Conservation (phyloP, 768 basidiomycete genomes). For the Scleroderma citrinum region DNA sequence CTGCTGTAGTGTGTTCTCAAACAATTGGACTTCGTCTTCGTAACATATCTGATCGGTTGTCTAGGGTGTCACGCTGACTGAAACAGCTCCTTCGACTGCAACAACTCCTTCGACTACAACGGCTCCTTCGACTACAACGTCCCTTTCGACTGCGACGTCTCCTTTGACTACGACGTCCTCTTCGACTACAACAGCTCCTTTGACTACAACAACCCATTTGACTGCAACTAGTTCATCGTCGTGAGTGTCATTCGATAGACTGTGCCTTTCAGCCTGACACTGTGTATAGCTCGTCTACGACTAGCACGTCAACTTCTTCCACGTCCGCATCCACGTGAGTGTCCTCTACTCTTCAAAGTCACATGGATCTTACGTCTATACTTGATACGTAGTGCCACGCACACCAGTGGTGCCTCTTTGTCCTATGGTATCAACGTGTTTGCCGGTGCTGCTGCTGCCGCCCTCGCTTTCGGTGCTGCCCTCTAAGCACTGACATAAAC, state of each 20-base stretch:
- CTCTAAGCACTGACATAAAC: slow-evolving; percentile 5
- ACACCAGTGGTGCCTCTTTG: slow-evolving; percentile 4
- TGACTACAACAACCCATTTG: too few relatives aligned
- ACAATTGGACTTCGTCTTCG: too few relatives aligned
- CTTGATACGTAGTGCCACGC: neutral
- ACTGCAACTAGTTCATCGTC: slow-evolving; percentile 6
- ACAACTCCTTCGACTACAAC: slow-evolving; percentile 12
- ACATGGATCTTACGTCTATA: neutral
- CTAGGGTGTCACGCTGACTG: slow-evolving; percentile 50
- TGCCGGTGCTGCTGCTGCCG: slow-evolving; percentile 6
- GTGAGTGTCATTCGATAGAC: slow-evolving; percentile 2
- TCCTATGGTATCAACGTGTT: slow-evolving; percentile 7
- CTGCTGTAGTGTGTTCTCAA: slow-evolving; percentile 40
- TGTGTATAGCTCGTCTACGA: neutral
- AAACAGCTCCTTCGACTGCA: slow-evolving; percentile 22
- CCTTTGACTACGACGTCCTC: too few relatives aligned
- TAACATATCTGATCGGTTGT: too few relatives aligned
- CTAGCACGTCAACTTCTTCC: too few relatives aligned
- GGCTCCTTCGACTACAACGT: slow-evolving; percentile 8
- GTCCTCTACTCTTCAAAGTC: neutral
- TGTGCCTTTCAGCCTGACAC: neutral
- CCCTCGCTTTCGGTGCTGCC: slow-evolving; percentile 9
- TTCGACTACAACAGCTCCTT: too few relatives aligned
- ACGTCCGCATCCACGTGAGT: neutral
- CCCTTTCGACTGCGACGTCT: too few relatives aligned